A percentile compares a stretch with the other conserved stretches of the same genome.
Conservation (phyloP, 2,329 filamentous ascomycete species). For the Trichoderma breve region DNA sequence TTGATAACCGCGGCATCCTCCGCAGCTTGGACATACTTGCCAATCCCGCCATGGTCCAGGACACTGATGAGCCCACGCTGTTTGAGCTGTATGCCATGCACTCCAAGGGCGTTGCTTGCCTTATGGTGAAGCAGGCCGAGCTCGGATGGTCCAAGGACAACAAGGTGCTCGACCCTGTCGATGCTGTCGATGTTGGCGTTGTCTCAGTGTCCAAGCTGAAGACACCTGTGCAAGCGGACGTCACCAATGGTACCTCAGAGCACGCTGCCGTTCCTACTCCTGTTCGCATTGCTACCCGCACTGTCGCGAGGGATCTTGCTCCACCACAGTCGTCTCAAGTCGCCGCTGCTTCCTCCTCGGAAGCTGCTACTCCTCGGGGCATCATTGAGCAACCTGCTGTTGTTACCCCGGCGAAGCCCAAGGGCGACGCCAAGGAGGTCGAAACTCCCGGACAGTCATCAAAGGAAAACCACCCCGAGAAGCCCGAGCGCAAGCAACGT, state of each 20-base stretch:
- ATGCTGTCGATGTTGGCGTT: slow-evolving; percentile 70
- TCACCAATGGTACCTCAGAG: slow-evolving; percentile 35
- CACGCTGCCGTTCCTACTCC: slow-evolving; percentile 26
- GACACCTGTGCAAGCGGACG: slow-evolving; percentile 46
- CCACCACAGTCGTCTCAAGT: slow-evolving; percentile 22
- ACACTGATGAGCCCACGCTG: slow-evolving; percentile 67
- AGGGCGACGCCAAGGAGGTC: slow-evolving; percentile 48
- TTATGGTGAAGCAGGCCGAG: slow-evolving; percentile 83
- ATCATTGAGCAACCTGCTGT: slow-evolving; percentile 29
- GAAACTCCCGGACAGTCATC: slow-evolving; percentile 42
- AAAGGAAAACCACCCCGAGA: slow-evolving; percentile 49
- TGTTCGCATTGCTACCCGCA: slow-evolving; percentile 37
- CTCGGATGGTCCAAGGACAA: slow-evolving; percentile 89
- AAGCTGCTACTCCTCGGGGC: slow-evolving; percentile 32
- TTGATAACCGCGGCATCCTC: slow-evolving; percentile 79
- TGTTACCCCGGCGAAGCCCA: slow-evolving; percentile 38
- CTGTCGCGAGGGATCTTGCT: slow-evolving; percentile 37
- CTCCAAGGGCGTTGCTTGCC: slow-evolving; percentile 89
- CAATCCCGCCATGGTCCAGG: slow-evolving; percentile 62
- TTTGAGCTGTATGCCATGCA: slow-evolving; percentile 98
- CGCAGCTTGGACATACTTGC: slow-evolving; percentile 87
- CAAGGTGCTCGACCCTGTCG: slow-evolving; percentile 76
- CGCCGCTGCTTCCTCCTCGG: background rate
- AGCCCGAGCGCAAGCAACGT: slow-evolving; percentile 57
- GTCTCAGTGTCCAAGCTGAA: slow-evolving; percentile 73